Evolutionary conservation across 176 grass and related monocot genomes (phyloP), one percentile per base, ranked within the genome.

Genomic region (Echinochloa phyllopogon): DNA sequence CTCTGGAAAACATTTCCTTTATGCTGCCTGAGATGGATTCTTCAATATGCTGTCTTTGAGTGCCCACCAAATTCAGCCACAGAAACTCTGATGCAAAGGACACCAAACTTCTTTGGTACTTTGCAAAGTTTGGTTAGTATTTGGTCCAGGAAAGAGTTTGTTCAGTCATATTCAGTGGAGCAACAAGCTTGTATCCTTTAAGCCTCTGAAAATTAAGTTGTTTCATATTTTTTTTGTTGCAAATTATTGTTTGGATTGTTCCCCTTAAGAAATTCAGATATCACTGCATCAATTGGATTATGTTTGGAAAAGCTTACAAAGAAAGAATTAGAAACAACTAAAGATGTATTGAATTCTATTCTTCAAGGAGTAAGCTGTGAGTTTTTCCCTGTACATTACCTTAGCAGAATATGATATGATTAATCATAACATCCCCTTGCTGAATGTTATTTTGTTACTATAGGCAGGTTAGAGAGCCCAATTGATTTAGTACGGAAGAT

Each of bases 171-270:
- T 84, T 89, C 93, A 57, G 87, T 98, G 89, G 96, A 95, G 51
- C 96, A 98, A 86, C 96, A 98, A 92, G 96, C 96, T 85, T 98
- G 96, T 95, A 98, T 95, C 93, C 93, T 90, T 98, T 74, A 25
- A 65, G 39, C 55, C 65, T 78, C 65, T 67, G 81, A 71, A 85
- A 81, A 87, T 27, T 82, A 36, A 70, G 51, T 65, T 68, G 25
- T 75, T 85, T 80, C 39, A 52, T 82, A 52, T 82, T 64, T 71
- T 56, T 84, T 53, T 84, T 23, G 4, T 42, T 82, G 27, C 27
- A 65, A 69, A 10, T 78, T 63, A 80, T 82, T 41, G 39, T 81
- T 89, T 67, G 58, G 65, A 77, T 83, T 81, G 50, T 85, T 83
- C 68, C 64, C 82, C 90, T 91, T 82, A 90, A 88, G 47, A 57